Percentiles rank a stretch among this genome's conserved stretches.
These are phyloP conservation scores for Paramecium biaurelia DNA, from an alignment of 73 alveolate species.

Conservation along the genomic window DNA sequence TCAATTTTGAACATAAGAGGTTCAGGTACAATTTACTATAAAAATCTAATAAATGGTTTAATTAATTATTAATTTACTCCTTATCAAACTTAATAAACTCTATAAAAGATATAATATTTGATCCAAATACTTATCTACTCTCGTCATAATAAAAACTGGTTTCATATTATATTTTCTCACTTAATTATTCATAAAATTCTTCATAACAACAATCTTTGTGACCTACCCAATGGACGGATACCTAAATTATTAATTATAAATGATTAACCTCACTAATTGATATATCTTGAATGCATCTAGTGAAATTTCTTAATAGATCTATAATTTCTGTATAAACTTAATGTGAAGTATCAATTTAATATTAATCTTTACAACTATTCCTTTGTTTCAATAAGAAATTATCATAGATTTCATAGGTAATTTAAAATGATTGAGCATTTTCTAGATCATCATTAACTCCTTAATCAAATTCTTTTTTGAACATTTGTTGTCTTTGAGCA, in stretches of 20 bases:
- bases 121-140: background rate
- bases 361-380: background rate
- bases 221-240: constrained; percentile 46
- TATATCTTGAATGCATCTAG: background rate
- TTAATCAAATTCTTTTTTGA: constrained; percentile 3
- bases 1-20: background rate
- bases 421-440: background rate
- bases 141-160: constrained; percentile 29
- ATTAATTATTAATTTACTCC: background rate
- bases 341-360: constrained; percentile 15
- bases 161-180: background rate
- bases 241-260: background rate
- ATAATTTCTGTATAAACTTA: background rate
- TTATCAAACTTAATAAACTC: background rate
- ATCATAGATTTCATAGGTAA: constrained; percentile 13
- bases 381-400: background rate
- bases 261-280: constrained; percentile 11
- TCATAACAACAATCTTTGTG: constrained; percentile 22
- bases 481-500: background rate
- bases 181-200: constrained; percentile 9
- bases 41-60: background rate
- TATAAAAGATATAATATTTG: background rate
- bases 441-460: background rate
- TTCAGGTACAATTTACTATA: constrained; percentile 6
- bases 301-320: background rate